Evolutionary conservation across 345 rosid species (phyloP).

Genomic region (Salix brachista): DNA sequence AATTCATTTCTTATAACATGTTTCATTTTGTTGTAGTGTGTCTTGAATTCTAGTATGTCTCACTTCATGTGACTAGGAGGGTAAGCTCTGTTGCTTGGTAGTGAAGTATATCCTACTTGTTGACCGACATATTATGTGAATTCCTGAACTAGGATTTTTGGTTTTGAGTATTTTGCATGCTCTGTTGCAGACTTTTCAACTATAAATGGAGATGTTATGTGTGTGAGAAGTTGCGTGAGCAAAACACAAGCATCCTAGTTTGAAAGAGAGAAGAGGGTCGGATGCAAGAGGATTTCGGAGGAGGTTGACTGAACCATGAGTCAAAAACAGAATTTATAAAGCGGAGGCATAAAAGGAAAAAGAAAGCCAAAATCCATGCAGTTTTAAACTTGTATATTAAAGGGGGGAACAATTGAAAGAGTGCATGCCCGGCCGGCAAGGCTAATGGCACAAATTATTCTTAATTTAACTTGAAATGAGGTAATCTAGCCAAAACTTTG

Average conservation of each 20-base stretch:
- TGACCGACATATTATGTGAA: background rate
- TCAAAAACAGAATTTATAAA: background rate
- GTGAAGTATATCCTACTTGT: background rate
- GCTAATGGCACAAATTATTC: no score
- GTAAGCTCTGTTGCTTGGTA: background rate
- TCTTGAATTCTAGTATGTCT: background rate
- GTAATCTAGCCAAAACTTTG: no score
- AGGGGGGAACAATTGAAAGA: no score
- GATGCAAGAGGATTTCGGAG: background rate
- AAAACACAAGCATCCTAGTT: background rate
- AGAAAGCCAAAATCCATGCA: background rate
- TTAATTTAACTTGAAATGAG: no score
- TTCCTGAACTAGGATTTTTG: background rate
- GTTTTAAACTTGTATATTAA: background rate
- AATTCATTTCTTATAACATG: background rate
- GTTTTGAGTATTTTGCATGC: background rate
- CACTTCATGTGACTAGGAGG: background rate
- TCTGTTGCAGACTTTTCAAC: background rate
- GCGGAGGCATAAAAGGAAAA: no score
- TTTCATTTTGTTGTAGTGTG: background rate
- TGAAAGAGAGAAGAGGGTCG: background rate
- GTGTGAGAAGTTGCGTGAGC: background rate
- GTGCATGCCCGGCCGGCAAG: no score
- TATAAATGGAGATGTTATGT: background rate
- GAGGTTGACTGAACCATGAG: no score